Evolutionary conservation across 371 early-diverging fungal genomes (phyloP).

Genomic region (Lichtheimia ramosa): DNA sequence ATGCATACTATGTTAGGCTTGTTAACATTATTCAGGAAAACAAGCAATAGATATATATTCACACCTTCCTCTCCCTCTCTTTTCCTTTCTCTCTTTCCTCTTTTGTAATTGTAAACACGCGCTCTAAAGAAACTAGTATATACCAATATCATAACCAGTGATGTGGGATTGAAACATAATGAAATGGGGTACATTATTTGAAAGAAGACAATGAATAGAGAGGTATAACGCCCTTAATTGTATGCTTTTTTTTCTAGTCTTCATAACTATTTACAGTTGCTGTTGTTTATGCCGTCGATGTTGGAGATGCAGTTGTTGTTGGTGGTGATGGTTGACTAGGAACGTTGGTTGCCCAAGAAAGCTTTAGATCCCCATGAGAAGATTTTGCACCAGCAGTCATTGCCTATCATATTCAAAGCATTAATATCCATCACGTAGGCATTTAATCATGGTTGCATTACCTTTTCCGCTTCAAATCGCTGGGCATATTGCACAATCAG

Average conservation of each 20-base stretch:
- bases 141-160: too few species aligned
- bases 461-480: slow-evolving; percentile 48
- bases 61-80: background rate
- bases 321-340: background rate
- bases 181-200: too few species aligned
- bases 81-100: background rate
- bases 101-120: slow-evolving; percentile 1
- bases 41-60: slow-evolving; percentile 29
- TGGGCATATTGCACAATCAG: slow-evolving; percentile 32
- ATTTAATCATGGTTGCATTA: background rate
- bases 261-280: background rate
- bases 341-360: slow-evolving; percentile 15
- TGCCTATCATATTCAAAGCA: slow-evolving; percentile 11
- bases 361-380: slow-evolving; percentile 8
- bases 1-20: slow-evolving; percentile 23
- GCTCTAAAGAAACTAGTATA: too few species aligned
- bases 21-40: slow-evolving; percentile 54
- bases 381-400: slow-evolving; percentile 15
- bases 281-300: background rate
- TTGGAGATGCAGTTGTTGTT: background rate
- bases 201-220: background rate
- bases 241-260: background rate
- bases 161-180: too few species aligned
- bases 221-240: background rate
- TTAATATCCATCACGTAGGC: background rate